A percentile compares a stretch with the other conserved stretches of the same genome.
Evolutionary conservation across 1,139 yeast species (phyloP).

Genomic region (Suhomyces yuchorum): DNA sequence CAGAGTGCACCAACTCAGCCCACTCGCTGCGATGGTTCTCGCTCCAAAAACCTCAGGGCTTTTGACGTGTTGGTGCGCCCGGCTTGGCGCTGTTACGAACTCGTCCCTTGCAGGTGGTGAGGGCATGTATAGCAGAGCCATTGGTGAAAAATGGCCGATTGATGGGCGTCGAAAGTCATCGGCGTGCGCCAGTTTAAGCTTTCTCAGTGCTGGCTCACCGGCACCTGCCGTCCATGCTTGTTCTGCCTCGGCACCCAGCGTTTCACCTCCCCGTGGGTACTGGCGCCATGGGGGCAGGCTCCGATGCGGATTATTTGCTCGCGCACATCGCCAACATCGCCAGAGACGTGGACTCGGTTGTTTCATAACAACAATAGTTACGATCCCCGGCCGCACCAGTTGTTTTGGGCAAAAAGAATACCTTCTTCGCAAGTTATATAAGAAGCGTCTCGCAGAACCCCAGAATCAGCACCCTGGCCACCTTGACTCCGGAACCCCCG

Average conservation of each 20-base stretch:
- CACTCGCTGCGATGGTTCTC: not conserved
- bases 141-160: not conserved
- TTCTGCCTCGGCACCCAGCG: too few species aligned
- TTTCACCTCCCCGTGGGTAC: too few species aligned
- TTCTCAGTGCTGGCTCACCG: too few species aligned
- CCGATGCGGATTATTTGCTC: too few species aligned
- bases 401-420: not conserved
- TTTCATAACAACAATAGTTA: not conserved
- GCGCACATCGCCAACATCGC: too few species aligned
- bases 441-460: not conserved
- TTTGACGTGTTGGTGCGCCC: not conserved
- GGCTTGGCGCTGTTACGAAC: not conserved
- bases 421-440: not conserved
- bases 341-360: not conserved
- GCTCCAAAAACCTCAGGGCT: too few species aligned
- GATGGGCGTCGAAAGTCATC: not conserved
- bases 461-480: not conserved
- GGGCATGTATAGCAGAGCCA: not conserved
- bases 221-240: too few species aligned
- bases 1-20: not conserved
- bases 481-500: not conserved
- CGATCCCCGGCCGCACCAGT: not conserved
- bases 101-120: not conserved
- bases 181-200: too few species aligned
- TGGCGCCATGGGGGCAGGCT: too few species aligned